Evolutionary conservation across 176 grass and related monocot genomes (phyloP).

Genomic region (Sorghum bicolor): DNA sequence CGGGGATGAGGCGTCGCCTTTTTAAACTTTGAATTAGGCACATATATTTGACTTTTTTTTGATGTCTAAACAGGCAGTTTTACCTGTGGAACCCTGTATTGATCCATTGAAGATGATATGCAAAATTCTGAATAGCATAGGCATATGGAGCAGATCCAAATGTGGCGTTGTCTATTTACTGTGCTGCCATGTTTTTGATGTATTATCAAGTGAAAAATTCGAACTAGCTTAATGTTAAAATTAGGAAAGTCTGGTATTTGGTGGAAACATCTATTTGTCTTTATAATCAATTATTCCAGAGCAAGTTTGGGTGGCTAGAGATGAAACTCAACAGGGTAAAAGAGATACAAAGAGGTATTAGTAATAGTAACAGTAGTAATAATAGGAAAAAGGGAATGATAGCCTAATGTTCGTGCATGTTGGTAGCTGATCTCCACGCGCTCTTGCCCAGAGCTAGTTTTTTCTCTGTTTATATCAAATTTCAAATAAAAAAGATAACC

Average conservation of each 20-base stretch:
- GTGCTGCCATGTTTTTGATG: background rate
- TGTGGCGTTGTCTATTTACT: background rate
- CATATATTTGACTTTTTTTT: background rate
- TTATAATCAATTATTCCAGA: background rate
- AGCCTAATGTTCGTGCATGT: background rate
- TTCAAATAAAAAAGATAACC: background rate
- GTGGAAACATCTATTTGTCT: background rate
- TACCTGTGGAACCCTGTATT: background rate
- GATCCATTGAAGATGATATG: background rate
- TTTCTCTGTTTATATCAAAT: background rate
- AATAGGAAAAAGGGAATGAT: background rate
- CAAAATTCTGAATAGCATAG: background rate
- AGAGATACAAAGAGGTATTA: background rate
- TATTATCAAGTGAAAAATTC: background rate
- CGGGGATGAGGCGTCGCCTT: too few species aligned
- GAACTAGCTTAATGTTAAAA: conserved; percentile 7
- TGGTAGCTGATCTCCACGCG: background rate
- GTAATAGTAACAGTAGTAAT: background rate
- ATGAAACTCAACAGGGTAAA: background rate
- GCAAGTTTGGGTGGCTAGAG: background rate
- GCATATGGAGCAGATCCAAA: background rate
- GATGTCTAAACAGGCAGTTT: background rate
- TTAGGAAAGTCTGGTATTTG: background rate
- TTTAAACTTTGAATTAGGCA: too few species aligned
- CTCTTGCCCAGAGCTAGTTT: background rate